Percentiles rank a stretch among this genome's conserved stretches.
phyloP scores from a whole-genome alignment of 139 green algal species.

The Penium margaritaceum region DNA sequence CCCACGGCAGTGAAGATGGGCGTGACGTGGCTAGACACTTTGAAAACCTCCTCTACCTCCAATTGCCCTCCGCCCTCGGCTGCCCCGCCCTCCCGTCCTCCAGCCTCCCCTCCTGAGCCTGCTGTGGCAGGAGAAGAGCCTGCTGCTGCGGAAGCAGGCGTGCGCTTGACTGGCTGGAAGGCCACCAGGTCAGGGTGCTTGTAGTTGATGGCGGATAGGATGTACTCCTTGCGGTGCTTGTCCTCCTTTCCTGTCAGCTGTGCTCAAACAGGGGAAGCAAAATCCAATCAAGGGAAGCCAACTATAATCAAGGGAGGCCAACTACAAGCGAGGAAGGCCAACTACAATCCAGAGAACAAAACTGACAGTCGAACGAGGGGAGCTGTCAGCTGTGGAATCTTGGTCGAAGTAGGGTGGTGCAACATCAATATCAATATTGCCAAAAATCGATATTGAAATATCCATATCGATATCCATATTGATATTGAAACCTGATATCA shows the following conservation, averaged over 20 bases:
- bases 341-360: no score
- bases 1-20: constrained; percentile 34
- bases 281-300: no score
- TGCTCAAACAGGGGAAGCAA: no score
- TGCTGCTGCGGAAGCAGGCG: not conserved
- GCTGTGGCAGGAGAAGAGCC: not conserved
- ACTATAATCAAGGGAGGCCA: no score
- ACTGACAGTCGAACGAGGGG: no score
- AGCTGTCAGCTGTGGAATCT: no score
- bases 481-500: no score
- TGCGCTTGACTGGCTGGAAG: constrained; percentile 18
- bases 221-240: constrained; percentile 44
- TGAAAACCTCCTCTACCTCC: constrained; percentile 41
- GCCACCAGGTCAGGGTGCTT: constrained; percentile 18
- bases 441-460: no score
- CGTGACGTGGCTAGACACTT: constrained; percentile 13
- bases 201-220: constrained; percentile 24
- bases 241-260: constrained; percentile 38
- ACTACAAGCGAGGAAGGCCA: no score
- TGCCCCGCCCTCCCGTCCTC: constrained; percentile 26
- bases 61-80: not conserved
- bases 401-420: no score
- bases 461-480: no score
- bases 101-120: constrained; percentile 14
- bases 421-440: no score